phyloP scores from a whole-genome alignment of 2,329 filamentous ascomycete species.

The Ceratocystis eucalypticola region DNA sequence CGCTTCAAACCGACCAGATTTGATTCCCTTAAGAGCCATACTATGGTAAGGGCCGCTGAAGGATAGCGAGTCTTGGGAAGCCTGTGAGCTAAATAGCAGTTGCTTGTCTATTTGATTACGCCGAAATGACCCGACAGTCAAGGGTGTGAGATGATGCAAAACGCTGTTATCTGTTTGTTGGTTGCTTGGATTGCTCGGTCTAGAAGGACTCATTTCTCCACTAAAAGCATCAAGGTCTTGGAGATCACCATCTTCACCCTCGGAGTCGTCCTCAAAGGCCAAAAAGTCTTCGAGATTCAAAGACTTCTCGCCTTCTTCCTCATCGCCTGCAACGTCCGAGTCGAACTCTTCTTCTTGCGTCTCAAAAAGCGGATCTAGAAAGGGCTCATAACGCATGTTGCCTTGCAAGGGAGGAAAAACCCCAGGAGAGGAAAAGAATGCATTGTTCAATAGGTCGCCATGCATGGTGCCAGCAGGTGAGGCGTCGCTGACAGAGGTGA shows the following conservation, averaged over 20 bases:
- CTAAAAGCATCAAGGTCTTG: conserved; percentile 30
- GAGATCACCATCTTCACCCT: conserved; percentile 35
- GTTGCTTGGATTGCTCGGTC: conserved; percentile 36
- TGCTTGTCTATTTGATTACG: conserved; percentile 51
- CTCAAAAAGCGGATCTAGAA: conserved; percentile 40
- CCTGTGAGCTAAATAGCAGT: conserved; percentile 46
- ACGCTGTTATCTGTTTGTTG: conserved; percentile 29
- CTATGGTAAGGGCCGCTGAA: conserved; percentile 45
- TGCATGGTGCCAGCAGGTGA: conserved; percentile 67
- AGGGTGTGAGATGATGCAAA: conserved; percentile 47
- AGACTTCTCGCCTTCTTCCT: conserved; percentile 50
- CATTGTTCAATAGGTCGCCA: conserved; percentile 46
- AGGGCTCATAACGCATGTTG: conserved; percentile 58
- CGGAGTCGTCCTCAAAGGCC: conserved; percentile 40
- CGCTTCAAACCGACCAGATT: conserved; percentile 51
- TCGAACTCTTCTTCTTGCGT: conserved; percentile 39
- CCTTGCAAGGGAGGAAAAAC: conserved; percentile 27
- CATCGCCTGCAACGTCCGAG: conserved; percentile 36
- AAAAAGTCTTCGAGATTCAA: conserved; percentile 62
- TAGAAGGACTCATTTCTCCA: conserved; percentile 36
- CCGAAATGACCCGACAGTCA: conserved; percentile 67
- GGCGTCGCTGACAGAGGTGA: conserved; percentile 14
- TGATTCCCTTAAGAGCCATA: conserved; percentile 48
- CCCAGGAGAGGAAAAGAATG: not conserved
- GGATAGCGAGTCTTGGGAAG: conserved; percentile 47